Base-by-base conservation (phyloP, 2,329 filamentous ascomycete species). In the Penicillium sp. region DNA sequence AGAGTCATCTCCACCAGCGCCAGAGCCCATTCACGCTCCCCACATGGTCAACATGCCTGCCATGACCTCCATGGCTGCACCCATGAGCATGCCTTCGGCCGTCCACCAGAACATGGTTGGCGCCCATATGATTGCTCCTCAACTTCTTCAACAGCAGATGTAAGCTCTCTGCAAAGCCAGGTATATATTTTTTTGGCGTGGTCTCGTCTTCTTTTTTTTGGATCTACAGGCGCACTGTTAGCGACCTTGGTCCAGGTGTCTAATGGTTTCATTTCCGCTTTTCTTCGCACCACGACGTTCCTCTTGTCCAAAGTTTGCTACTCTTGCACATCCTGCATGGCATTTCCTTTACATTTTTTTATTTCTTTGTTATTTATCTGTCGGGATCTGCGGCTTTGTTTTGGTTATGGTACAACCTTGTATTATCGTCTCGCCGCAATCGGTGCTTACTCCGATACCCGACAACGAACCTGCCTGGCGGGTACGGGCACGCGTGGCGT, bases 1-100 rank as follows among this genome's bases (percentile, higher is more conserved):
- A 62, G 86, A 89, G 19, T 92, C 90, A 13, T 89, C 90, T 16
- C 86, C 67, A 14, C 67, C 70, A 6, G 69, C 68, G n/a, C 69
- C 68, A 13, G 50, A 53, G 50, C 31, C 27, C 5, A 19, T 41
- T 45, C 41, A 53, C 35, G 53, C 72, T 21, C 66, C 70, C 43
- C 62, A 60, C 52, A 68, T 75, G 59, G 63, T 73, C 26, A 71
- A 67, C 62, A 71, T 75, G 66, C 59, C 70, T 10, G 59, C 62
- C 37, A 67, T 76, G 65, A 70, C 72, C 7, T 67, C 73, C 26
- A 75, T 77, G 72, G 64, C 72, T 39, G 63, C 72, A 16, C 59
- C 71, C 22, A 71, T 73, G 68, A 63, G 60, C 26, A 71, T 75
- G 57, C 68, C 71, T 19, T 68, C 74, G n/a, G 66, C 70, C n/a